phyloP scores from a whole-genome alignment of 352 stramenopile species.

The Phytophthora pisi region DNA sequence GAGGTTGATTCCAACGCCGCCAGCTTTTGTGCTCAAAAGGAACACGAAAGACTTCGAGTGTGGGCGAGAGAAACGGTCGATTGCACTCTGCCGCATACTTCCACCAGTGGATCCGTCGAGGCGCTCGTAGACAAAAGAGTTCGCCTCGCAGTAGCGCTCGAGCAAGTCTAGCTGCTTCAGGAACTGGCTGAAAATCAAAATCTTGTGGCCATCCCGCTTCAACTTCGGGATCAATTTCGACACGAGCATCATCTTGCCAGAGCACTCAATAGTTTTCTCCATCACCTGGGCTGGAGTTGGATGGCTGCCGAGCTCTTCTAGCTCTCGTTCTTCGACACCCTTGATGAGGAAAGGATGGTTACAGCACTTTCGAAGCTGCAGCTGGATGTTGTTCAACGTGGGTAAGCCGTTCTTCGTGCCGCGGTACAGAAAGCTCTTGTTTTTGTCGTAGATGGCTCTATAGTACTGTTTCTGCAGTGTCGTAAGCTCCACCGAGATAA shows the following conservation, averaged over 20 bases:
- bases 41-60: conserved; percentile 98
- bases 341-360: conserved; percentile 99
- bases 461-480: conserved; percentile 99
- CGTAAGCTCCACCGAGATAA: conserved; percentile 97
- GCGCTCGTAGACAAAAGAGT: conserved; percentile 89
- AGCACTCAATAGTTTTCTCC: conserved; percentile 87
- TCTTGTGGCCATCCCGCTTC: conserved; percentile 92
- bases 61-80: conserved; percentile 96
- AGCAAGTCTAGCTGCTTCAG: conserved; percentile 94
- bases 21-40: conserved; percentile 97
- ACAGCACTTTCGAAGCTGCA: conserved; percentile 99
- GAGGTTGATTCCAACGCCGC: conserved; percentile 98
- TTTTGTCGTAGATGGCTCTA: conserved; percentile 99
- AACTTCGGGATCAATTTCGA: conserved; percentile 91
- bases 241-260: conserved; percentile 91
- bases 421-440: conserved; percentile 96
- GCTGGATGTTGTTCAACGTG: conserved; percentile 98
- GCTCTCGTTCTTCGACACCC: conserved; percentile 87
- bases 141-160: conserved; percentile 92
- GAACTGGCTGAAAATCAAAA: conserved; percentile 97
- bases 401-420: conserved; percentile 86
- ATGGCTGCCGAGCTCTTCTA: conserved; percentile 70
- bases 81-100: conserved; percentile 91
- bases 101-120: conserved; percentile 92
- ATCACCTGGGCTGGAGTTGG: conserved; percentile 64